Conservation (phyloP, 192 early-diverging fungal species). For the Coemansia sp. region DNA sequence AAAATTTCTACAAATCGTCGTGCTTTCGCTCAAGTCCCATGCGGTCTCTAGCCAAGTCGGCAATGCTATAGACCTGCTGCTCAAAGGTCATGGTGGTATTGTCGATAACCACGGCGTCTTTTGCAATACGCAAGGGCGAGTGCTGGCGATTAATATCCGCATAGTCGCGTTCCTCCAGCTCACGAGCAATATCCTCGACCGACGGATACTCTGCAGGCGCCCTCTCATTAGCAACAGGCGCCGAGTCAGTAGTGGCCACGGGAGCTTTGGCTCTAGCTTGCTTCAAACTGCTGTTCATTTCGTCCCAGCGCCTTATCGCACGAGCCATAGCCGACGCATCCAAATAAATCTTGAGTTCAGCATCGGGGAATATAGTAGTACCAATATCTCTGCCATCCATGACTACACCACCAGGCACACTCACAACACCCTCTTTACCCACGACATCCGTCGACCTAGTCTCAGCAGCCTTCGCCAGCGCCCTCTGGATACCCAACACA, state of each 20-base stretch:
- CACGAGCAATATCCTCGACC: conserved; percentile 61
- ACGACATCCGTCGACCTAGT: conserved; percentile 8
- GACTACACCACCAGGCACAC: conserved; percentile 59
- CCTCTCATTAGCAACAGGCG: not conserved
- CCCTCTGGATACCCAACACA: conserved; percentile 60
- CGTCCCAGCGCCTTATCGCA: conserved; percentile 68
- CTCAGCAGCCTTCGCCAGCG: conserved; percentile 50
- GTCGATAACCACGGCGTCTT: conserved; percentile 73
- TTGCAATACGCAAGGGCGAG: conserved; percentile 70
- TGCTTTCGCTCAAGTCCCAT: conserved; percentile 49
- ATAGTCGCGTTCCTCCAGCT: conserved; percentile 68
- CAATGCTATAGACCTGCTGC: conserved; percentile 68
- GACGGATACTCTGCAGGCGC: conserved; percentile 26
- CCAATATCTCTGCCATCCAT: conserved; percentile 89
- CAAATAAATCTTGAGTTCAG: conserved; percentile 78
- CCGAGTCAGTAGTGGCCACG: not conserved
- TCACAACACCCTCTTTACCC: not conserved
- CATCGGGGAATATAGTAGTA: conserved; percentile 70
- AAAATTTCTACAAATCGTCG: conserved; percentile 22
- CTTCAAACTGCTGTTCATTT: conserved; percentile 54
- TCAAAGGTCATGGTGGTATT: conserved; percentile 69
- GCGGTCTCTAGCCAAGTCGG: conserved; percentile 55
- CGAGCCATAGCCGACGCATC: conserved; percentile 65
- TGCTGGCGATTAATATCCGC: conserved; percentile 65
- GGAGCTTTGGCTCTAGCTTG: conserved; percentile 13